These are phyloP conservation scores for Luzula sylvatica DNA, from an alignment of 176 grass and related monocot species.

Conservation along the genomic window DNA sequence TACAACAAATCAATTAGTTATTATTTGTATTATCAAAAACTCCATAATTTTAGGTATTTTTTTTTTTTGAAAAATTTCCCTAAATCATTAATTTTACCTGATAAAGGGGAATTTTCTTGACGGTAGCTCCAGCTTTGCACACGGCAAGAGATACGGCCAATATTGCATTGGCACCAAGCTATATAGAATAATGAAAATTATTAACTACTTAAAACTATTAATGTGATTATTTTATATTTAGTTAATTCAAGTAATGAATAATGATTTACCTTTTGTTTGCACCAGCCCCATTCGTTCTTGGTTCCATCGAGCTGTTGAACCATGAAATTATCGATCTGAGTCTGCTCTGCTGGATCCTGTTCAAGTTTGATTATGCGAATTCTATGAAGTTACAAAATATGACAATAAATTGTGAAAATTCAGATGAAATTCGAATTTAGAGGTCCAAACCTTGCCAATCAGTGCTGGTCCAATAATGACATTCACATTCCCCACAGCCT, in stretches of 20 bases:
- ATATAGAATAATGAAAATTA: not conserved
- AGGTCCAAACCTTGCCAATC: slow-evolving; percentile 63
- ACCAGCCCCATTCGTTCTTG: slow-evolving; percentile 93
- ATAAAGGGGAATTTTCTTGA: slow-evolving; percentile 79
- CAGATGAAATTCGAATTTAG: not conserved
- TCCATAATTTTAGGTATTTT: no score
- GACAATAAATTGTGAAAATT: not conserved
- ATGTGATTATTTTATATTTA: not conserved
- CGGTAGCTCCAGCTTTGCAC: slow-evolving; percentile 69
- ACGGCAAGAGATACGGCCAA: slow-evolving; percentile 81
- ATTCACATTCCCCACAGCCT: slow-evolving; percentile 88
- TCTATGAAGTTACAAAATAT: not conserved
- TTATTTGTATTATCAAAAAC: not conserved
- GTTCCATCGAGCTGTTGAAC: slow-evolving; percentile 95
- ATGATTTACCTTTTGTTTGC: slow-evolving; percentile 70
- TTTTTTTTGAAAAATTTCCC: no score
- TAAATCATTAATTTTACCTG: slow-evolving; percentile 19
- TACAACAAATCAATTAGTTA: not conserved
- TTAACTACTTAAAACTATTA: not conserved
- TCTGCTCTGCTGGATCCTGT: slow-evolving; percentile 67
- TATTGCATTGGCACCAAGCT: slow-evolving; percentile 95
- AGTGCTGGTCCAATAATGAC: slow-evolving; percentile 65
- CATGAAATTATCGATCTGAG: slow-evolving; percentile 81
- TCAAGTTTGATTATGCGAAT: slow-evolving; percentile 9
- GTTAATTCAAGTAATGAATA: not conserved